phyloP scores from a whole-genome alignment of 176 grass and related monocot species.

The Bolboschoenus planiculmis region DNA sequence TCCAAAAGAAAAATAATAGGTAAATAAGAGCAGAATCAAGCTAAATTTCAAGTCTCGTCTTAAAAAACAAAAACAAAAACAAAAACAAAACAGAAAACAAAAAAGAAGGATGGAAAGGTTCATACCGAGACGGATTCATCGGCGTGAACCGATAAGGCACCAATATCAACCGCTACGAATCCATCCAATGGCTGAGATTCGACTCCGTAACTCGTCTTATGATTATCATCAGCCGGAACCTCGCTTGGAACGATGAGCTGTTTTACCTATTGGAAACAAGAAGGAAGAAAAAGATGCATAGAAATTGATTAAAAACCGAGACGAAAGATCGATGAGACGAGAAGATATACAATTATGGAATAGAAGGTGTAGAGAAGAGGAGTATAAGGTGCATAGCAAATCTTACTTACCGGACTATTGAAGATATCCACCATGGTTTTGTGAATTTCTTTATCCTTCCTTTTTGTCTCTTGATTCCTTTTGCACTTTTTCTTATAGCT shows the following conservation, averaged over 20 bases:
- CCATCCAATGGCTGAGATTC: constrained; percentile 20
- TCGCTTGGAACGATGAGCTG: neutral
- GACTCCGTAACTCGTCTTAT: neutral
- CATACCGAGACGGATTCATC: constrained; percentile 17
- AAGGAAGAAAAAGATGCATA: neutral
- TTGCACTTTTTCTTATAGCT: neutral
- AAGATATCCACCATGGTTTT: constrained; percentile 18
- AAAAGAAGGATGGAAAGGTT: neutral
- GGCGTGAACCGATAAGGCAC: constrained; percentile 37
- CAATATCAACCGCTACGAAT: constrained; percentile 67
- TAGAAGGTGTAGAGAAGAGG: too few relatives aligned
- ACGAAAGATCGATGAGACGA: neutral
- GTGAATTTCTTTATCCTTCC: constrained; percentile 15
- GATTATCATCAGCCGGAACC: neutral
- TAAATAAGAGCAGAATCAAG: neutral
- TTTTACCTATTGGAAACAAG: neutral
- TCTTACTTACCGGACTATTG: neutral
- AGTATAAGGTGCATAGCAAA: neutral
- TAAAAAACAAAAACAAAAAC: neutral
- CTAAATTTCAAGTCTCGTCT: neutral
- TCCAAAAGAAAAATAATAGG: too few relatives aligned
- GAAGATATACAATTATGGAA: neutral
- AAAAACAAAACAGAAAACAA: neutral
- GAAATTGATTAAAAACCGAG: neutral
- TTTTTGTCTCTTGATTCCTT: constrained; percentile 10